phyloP scores from a whole-genome alignment of 768 basidiomycete species.

The Cyclocybe aegerita region DNA sequence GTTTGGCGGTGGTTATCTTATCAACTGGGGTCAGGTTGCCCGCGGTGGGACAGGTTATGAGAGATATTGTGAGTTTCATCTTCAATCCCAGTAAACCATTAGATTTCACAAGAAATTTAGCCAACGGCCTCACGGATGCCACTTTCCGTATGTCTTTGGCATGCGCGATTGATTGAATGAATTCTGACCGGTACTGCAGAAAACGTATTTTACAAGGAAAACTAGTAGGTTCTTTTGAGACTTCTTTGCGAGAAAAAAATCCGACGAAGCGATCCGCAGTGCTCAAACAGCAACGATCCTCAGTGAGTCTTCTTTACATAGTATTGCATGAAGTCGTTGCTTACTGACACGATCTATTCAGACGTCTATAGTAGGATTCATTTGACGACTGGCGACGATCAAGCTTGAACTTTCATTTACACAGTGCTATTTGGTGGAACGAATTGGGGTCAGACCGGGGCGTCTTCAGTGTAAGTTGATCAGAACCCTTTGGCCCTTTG shows the following conservation, averaged over 20 bases:
- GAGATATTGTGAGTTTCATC: slow-evolving; percentile 38
- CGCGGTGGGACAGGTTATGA: slow-evolving; percentile 52
- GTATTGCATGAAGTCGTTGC: slow-evolving; percentile 11
- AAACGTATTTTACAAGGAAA: slow-evolving; percentile 53
- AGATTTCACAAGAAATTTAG: slow-evolving; percentile 15
- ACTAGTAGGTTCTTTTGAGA: slow-evolving; percentile 34
- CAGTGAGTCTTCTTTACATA: slow-evolving; percentile 29
- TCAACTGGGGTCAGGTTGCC: slow-evolving; percentile 41
- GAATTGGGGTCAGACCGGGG: slow-evolving; percentile 59
- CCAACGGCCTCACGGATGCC: slow-evolving; percentile 40
- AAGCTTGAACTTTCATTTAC: background rate
- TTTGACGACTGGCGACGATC: background rate
- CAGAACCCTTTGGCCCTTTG: background rate
- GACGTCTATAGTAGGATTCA: slow-evolving; percentile 46
- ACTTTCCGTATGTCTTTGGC: slow-evolving; percentile 32
- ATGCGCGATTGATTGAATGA: background rate
- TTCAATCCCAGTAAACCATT: background rate
- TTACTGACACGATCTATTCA: slow-evolving; percentile 15
- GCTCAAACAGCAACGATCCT: slow-evolving; percentile 52
- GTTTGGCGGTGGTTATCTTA: slow-evolving; percentile 50
- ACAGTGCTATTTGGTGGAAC: slow-evolving; percentile 63
- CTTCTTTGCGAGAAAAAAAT: background rate
- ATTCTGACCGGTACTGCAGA: slow-evolving; percentile 26
- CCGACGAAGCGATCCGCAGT: slow-evolving; percentile 17
- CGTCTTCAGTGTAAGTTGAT: slow-evolving; percentile 45